A percentile compares a stretch with the other conserved stretches of the same genome.
Evolutionary conservation across 2,329 filamentous ascomycete genomes (phyloP).

Genomic region (Pseudocercospora eumusae): DNA sequence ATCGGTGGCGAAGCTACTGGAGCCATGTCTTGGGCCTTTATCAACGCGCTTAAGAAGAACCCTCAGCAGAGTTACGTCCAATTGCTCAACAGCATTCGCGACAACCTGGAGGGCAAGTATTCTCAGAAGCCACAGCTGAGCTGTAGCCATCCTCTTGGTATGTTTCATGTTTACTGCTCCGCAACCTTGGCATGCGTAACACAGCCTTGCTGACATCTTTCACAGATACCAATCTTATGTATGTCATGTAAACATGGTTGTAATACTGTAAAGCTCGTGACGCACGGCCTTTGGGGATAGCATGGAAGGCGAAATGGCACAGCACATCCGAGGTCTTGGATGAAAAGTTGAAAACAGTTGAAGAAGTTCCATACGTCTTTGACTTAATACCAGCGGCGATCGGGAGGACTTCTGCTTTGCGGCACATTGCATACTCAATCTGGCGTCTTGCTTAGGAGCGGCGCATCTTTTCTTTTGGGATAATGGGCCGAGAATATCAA

Average conservation of each 20-base stretch:
- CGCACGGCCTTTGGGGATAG: background rate
- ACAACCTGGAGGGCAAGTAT: constrained; percentile 84
- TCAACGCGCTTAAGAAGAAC: constrained; percentile 85
- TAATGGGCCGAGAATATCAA: background rate
- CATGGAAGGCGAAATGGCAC: background rate
- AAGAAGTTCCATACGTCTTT: background rate
- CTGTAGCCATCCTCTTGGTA: constrained; percentile 93
- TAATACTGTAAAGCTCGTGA: constrained; percentile 8
- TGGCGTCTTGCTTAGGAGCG: constrained; percentile 7
- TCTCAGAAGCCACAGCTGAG: constrained; percentile 94
- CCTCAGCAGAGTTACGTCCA: constrained; percentile 95
- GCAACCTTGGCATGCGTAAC: background rate
- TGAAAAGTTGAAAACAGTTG: background rate
- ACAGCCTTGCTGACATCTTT: constrained; percentile 21
- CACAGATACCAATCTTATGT: constrained; percentile 47
- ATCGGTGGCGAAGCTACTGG: constrained; percentile 89
- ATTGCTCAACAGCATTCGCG: constrained; percentile 90
- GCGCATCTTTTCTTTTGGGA: background rate
- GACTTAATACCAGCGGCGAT: constrained; percentile 1
- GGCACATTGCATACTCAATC: constrained; percentile 6
- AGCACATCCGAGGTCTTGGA: background rate
- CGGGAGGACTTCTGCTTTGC: constrained; percentile 6
- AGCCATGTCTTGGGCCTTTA: constrained; percentile 98
- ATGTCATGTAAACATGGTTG: constrained; percentile 44
- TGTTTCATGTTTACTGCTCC: constrained; percentile 41